Evolutionary conservation across 2,329 filamentous ascomycete species (phyloP).

Genomic region (Biscogniauxia marginata): DNA sequence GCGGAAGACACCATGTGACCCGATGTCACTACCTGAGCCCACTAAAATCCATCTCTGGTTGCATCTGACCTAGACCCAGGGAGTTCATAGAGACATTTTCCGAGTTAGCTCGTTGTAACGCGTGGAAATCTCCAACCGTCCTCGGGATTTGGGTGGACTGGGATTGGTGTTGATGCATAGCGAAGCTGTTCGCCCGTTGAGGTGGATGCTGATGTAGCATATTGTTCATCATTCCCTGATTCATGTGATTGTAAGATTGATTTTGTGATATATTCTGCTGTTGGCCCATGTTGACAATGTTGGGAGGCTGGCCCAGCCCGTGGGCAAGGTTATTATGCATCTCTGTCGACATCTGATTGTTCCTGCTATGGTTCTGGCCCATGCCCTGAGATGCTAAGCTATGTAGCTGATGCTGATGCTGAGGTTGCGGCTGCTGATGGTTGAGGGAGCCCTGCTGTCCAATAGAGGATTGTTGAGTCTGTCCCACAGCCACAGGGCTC

Average conservation of each 20-base stretch:
- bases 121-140: constrained; percentile 50
- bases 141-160: constrained; percentile 35
- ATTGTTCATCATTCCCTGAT: constrained; percentile 29
- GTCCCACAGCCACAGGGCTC: constrained; percentile 47
- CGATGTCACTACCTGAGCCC: constrained; percentile 32
- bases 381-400: constrained; percentile 30
- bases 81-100: constrained; percentile 38
- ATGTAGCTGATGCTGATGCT: constrained; percentile 24
- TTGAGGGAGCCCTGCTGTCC: constrained; percentile 32
- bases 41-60: constrained; percentile 41
- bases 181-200: constrained; percentile 41
- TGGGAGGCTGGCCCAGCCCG: constrained; percentile 31
- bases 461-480: constrained; percentile 33
- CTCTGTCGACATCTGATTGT: constrained; percentile 34
- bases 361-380: constrained; percentile 33
- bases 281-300: constrained; percentile 32
- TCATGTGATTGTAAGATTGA: constrained; percentile 28
- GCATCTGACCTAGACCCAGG: constrained; percentile 37
- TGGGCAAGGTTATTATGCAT: constrained; percentile 30
- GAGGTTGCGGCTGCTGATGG: constrained; percentile 31
- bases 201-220: constrained; percentile 36
- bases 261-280: constrained; percentile 27
- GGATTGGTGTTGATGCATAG: constrained; percentile 34
- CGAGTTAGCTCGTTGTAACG: constrained; percentile 44
- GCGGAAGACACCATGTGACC: background rate